Evolutionary conservation across 2,329 filamentous ascomycete genomes (phyloP).

Genomic region (Mollisiaceae sp.): DNA sequence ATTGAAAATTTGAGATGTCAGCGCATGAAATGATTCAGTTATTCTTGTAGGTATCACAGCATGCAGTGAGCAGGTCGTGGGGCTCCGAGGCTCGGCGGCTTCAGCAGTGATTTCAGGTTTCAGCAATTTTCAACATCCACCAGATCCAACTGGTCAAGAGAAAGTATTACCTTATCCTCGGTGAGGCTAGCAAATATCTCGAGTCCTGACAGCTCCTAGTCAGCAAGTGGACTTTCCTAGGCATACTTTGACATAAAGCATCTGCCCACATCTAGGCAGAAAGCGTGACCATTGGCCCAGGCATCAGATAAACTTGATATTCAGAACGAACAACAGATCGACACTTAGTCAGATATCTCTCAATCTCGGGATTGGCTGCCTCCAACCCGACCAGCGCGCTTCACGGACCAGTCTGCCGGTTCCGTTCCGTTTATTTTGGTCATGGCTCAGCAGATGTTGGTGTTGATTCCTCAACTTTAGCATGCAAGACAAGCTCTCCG

Average conservation of each 20-base stretch:
- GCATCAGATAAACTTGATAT: background rate
- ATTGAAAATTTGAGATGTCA: background rate
- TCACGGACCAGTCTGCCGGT: background rate
- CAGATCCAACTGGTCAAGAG: too few relatives aligned
- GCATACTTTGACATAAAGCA: background rate
- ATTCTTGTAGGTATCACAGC: background rate
- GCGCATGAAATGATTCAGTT: background rate
- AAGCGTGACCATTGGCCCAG: background rate
- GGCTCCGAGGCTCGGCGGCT: background rate
- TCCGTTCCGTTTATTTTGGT: conserved; percentile 6
- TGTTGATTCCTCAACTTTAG: background rate
- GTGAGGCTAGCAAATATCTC: too few relatives aligned
- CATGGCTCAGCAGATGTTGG: conserved; percentile 1
- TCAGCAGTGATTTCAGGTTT: background rate
- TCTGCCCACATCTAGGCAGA: background rate
- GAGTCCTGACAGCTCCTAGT: too few relatives aligned
- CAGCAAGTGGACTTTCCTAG: too few relatives aligned
- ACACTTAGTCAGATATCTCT: conserved; percentile 5
- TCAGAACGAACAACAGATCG: conserved; percentile 7
- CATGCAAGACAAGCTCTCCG: background rate
- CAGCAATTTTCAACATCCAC: too few relatives aligned
- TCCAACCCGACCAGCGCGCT: background rate
- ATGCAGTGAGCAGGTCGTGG: background rate
- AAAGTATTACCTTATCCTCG: too few relatives aligned
- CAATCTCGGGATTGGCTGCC: background rate